These are phyloP conservation scores for Suillus discolor DNA, from an alignment of 768 basidiomycete genomes.

Conservation along the genomic window DNA sequence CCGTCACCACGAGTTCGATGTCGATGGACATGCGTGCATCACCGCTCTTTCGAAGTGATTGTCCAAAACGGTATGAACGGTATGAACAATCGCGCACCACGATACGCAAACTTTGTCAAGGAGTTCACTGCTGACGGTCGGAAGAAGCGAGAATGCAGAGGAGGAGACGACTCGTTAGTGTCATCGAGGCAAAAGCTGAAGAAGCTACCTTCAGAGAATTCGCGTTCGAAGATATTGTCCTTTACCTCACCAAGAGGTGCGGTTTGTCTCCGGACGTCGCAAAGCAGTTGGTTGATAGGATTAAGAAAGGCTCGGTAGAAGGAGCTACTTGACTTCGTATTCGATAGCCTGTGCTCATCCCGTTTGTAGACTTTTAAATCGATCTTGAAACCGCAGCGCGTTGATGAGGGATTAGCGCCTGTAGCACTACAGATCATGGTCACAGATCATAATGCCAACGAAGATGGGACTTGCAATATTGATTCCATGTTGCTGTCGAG, in stretches of 20 bases:
- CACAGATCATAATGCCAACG: too few species aligned
- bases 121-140: conserved; percentile 27
- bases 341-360: not conserved
- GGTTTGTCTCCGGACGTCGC: conserved; percentile 26
- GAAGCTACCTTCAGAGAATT: not conserved
- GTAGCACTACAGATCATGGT: too few species aligned
- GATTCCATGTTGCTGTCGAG: too few species aligned
- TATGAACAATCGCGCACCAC: conserved; percentile 35
- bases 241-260: conserved; percentile 29
- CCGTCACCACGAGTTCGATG: conserved; percentile 31
- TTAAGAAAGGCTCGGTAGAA: not conserved
- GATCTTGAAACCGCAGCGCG: too few species aligned
- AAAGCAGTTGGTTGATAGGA: conserved; percentile 15
- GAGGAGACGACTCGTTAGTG: too few species aligned
- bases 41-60: too few species aligned
- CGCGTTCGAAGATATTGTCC: conserved; percentile 27
- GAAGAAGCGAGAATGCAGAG: conserved; percentile 18
- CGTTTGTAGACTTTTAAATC: not conserved
- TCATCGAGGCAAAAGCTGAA: too few species aligned
- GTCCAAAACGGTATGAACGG: too few species aligned
- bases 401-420: too few species aligned
- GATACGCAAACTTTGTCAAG: conserved; percentile 22
- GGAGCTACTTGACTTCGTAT: not conserved
- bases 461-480: too few species aligned
- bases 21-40: conserved; percentile 41